phyloP scores from a whole-genome alignment of 805 yeast genomes.

The Wickerhamomyces ciferrii region DNA sequence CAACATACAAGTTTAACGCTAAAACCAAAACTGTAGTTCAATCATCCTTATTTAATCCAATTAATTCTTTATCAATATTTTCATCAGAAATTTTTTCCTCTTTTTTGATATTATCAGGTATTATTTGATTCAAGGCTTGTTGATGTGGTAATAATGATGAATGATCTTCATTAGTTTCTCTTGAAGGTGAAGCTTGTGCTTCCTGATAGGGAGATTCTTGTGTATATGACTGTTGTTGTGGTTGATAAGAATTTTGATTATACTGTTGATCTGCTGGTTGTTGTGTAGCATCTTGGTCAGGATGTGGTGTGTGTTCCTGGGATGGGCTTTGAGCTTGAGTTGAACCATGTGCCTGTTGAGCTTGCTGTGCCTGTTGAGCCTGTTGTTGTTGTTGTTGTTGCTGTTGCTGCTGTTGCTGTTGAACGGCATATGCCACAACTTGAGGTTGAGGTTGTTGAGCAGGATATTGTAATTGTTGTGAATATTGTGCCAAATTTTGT shows the following conservation, averaged over 20 bases:
- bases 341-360: background rate
- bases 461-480: background rate
- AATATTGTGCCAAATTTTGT: slow-evolving; percentile 1
- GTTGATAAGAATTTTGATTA: background rate
- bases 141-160: background rate
- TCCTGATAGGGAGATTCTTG: background rate
- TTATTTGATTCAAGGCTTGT: background rate
- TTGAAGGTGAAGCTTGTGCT: background rate
- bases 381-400: slow-evolving; percentile 1
- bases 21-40: no score
- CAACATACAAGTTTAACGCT: no score
- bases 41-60: slow-evolving; percentile 9
- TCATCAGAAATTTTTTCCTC: slow-evolving; percentile 7
- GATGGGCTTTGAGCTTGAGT: background rate
- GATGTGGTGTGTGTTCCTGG: background rate
- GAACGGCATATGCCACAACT: slow-evolving; percentile 1
- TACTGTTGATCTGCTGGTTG: background rate
- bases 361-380: background rate
- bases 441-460: background rate
- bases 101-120: background rate
- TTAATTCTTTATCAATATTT: slow-evolving; percentile 20
- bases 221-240: background rate
- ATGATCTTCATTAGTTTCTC: background rate
- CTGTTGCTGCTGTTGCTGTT: background rate
- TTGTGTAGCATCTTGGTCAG: background rate